Conservation (phyloP, 805 yeast species). For the Metschnikowia borealis region DNA sequence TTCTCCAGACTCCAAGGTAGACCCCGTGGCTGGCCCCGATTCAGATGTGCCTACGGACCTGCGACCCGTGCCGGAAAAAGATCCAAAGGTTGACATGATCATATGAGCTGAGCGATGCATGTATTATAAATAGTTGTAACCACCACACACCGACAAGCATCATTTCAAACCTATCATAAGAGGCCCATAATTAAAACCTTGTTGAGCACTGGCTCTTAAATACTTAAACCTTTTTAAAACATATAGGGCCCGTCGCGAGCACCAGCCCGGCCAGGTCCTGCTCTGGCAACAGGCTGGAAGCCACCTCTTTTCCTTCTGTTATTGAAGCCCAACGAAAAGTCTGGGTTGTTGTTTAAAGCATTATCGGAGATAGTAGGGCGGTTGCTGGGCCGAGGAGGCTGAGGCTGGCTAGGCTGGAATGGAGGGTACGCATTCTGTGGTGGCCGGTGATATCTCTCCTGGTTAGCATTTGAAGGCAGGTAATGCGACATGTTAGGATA, state of each 20-base stretch:
- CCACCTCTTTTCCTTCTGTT: slow-evolving; percentile 15
- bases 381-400: slow-evolving; percentile 18
- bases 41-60: slow-evolving; percentile 1
- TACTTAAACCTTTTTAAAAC: not conserved
- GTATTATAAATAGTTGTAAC: not conserved
- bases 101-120: not conserved
- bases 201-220: no score
- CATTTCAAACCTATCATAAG: no score
- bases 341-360: slow-evolving; percentile 38
- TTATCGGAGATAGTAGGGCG: slow-evolving; percentile 35
- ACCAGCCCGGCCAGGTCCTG: slow-evolving; percentile 10
- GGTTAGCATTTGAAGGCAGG: slow-evolving; percentile 7
- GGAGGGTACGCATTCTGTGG: slow-evolving; percentile 8
- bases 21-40: not conserved
- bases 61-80: slow-evolving; percentile 7
- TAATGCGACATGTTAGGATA: slow-evolving; percentile 6
- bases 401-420: slow-evolving; percentile 3
- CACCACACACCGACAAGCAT: no score
- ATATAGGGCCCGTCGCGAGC: slow-evolving; percentile 18
- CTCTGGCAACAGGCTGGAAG: not conserved
- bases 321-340: slow-evolving; percentile 29
- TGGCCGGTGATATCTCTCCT: not conserved
- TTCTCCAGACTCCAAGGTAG: not conserved
- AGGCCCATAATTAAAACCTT: no score
- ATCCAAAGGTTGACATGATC: not conserved